Conservation (phyloP, 108 stramenopile genomes). For the Cylindrotheca closterium region DNA sequence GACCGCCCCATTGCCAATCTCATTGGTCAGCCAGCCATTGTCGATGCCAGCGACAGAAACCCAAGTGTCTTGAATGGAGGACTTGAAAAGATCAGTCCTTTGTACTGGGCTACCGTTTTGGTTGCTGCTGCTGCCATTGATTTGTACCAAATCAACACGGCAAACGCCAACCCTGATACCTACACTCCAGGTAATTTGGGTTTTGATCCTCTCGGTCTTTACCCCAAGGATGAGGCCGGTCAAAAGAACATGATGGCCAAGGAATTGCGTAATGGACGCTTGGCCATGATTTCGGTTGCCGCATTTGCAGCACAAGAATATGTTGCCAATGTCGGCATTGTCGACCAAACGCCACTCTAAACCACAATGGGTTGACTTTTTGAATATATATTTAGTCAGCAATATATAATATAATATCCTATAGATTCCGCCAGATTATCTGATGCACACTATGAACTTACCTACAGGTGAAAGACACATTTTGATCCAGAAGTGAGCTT, state of each 20-base stretch:
- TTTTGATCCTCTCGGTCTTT: constrained; percentile 77
- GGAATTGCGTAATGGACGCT: constrained; percentile 88
- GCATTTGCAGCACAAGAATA: constrained; percentile 71
- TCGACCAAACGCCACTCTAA: constrained; percentile 23
- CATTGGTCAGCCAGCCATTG: constrained; percentile 12
- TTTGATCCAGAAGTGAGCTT: no score
- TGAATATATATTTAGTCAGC: no score
- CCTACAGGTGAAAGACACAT: no score
- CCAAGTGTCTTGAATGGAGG: constrained; percentile 79
- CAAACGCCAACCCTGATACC: constrained; percentile 50
- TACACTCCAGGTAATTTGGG: constrained; percentile 85
- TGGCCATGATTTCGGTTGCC: constrained; percentile 80
- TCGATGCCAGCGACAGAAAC: constrained; percentile 44
- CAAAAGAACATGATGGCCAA: constrained; percentile 46
- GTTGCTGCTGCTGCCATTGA: constrained; percentile 33
- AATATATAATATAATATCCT: no score
- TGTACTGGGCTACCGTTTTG: constrained; percentile 55
- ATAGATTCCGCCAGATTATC: no score
- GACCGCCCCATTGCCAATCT: constrained; percentile 33
- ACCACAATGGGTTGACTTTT: no score
- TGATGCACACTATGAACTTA: no score
- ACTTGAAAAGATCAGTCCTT: constrained; percentile 40
- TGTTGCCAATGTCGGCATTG: constrained; percentile 57
- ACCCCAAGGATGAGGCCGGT: constrained; percentile 45
- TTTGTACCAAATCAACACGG: constrained; percentile 35